Base-by-base conservation (phyloP, 768 basidiomycete species). In the Sporobolomyces pararoseus region DNA sequence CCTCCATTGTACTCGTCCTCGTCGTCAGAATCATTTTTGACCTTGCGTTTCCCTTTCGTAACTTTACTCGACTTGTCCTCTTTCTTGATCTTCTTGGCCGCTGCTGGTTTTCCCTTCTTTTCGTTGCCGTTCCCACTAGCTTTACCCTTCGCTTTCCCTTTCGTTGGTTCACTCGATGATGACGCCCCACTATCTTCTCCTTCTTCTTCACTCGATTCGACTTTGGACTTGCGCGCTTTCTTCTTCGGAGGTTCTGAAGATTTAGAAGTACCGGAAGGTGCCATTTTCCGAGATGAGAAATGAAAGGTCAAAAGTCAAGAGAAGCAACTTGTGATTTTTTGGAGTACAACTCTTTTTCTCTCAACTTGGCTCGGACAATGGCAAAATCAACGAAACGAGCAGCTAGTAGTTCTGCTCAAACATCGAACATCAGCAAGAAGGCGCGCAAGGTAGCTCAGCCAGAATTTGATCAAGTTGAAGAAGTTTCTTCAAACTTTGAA, bases 1-100 rank as follows among this genome's bases (percentile, higher is more conserved):
- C 23, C 55, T 32, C 50, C 54, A 19, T 34, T 21, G 42, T 23
- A 10, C 6, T 37, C 32, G 23, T 67, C 59, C 9, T 67, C 66
- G 21, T 66, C 70, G 46, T 70, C 65, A 31, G 66, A 70, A 13
- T 69, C 63, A 13, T 65, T 70, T 64, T 65, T 58, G 13, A 46
- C 67, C 69, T 59, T 75, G 66, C 27, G 68, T 73, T 68, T 75
- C 32, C 49, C 69, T 49, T 65, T 71, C 61, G 21, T 63, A 51
- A 39, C 46, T 42, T 37, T 54, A 7, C 46, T 47, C 42, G 9
- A n/a, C 42, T 55, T 65, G 71, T 63, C 17, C 49, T 50, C 27
- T 68, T 61, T 27, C 29, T 59, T 42, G 39, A 9, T 35, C 46
- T 54, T 44, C 37, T 71, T 68, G 57, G 21, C 46, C 32, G 53